Base-by-base conservation (phyloP, 192 early-diverging fungal genomes). In the Coemansia sp. region DNA sequence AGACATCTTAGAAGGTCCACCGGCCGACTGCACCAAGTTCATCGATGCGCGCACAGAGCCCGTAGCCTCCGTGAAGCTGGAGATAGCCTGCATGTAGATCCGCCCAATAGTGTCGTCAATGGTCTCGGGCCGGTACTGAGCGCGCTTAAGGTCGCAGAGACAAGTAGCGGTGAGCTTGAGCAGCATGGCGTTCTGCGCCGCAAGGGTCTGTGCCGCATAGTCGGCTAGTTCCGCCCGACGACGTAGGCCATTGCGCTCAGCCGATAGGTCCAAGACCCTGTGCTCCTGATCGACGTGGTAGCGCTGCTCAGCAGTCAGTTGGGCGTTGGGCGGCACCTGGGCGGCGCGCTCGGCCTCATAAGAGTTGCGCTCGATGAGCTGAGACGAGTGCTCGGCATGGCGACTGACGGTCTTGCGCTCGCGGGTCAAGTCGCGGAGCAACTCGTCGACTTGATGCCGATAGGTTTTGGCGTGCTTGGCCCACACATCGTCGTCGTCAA, bases 221-320 rank as follows among this genome's bases (percentile, higher is more conserved):
- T 82, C 74, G 35, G 67, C 70, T 50, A 82, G 62, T 68, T 76
- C 79, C 0, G 62, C 79, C 3, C 65, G 70, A 6, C 79, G 67
- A 6, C 79, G 62, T 26, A 82, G 62, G 12, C 70, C 75, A 31
- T 60, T 62, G 61, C 79, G 79, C 68, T 82, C 79, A n/a, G 79
- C 74, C 0, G 64, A 65, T 0, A 85, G 61, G 16, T 69, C 70
- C 31, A 85, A 52, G 18, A 78, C 70, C 0, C 70, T 60, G 45
- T 69, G 61, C 62, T 85, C 83, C 61, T 76, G 76, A 14, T 82
- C 79, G 0, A 82, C 71, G 0, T 76, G 79, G 65, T 71, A 76
- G 33, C 73, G 69, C 66, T 82, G 83, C 66, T 85, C 83, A 16
- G 76, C 70, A 0, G 83, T 76, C 60, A 85, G 62, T 37, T 64